Evolutionary conservation across 306 rosid genomes (phyloP), one percentile per base, ranked within the genome.

Genomic region (Ormosia semicastrata): DNA sequence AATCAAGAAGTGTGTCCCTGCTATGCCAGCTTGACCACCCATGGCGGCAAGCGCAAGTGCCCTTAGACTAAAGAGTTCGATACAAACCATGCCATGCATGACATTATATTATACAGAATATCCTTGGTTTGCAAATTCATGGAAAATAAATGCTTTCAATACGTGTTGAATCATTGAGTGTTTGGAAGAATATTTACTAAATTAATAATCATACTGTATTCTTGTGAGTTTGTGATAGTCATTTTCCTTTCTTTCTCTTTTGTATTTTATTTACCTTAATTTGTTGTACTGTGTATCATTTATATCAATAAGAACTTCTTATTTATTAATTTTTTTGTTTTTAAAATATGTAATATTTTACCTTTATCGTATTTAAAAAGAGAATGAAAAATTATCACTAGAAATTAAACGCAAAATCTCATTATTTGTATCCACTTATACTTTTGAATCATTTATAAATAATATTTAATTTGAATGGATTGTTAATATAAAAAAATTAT

Each of bases 1-100:
- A 90, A 92, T 87, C 87, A 90, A 43, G 89, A 91, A 3, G 52
- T 33, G 10, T 92, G 97, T 59, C 90, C 96, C 34, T 94, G 97
- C 74, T 94, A 94, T 18, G 88, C 86, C 14, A 86, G 62, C 52
- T 77, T 89, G 84, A 92, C 89, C 50, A 94, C 98, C 33, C 97
- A 44, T 3, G 92, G 87, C 1, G 91, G 91, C 78, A 70, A 30
- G 34, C 93, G 52, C 88, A 94, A 94, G 83, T 94, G 96, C 85
- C 98, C 96, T 79, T 92, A 58, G 18, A 71, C 24, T 49, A 3
- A 5, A 52, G 24, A 6, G 14, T 1, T 47, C 5, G 1, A 36
- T 8, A 36, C 11, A 4, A 2, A 2, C 18, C 36, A 13, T 0
- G n/a, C 10, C 8, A 59, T 41, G 49, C 49, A 39, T 40, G 15